Evolutionary conservation across 352 stramenopile species (phyloP), one percentile per base, ranked within the genome.

Genomic region (Globisporangium sylvaticum): DNA sequence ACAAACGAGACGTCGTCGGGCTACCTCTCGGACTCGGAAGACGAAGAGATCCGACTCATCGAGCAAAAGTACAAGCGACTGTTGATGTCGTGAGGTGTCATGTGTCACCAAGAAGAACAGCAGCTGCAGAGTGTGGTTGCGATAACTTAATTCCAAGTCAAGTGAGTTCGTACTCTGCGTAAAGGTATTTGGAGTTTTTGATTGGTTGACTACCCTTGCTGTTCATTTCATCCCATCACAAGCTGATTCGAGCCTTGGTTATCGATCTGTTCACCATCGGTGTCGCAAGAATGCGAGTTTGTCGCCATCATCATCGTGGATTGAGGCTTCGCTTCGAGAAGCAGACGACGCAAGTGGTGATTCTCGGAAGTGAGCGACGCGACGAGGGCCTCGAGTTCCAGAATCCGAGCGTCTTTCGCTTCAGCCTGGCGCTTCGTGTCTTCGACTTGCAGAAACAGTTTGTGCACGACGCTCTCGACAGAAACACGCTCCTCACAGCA

Each of bases 41-140:
- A 85, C 48, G 85, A 92, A 50, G 85, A 94, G 62, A 77, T 92
- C 31, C 74, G 80, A 8, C 77, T 81, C 64, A 94, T 94, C 44
- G 83, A 92, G 67, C 75, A 86, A 32, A 94, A 94, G 58, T 94
- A 94, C 67, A 80, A 78, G 59, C 70, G 67, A 27, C 65, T 87
- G 31, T 73, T 88, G 63, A 65, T 67, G 48, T 65, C 67, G 15
- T 83, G 64, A 79, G n/a, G 34, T 59, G 25, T 8, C 31, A 29
- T 14, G 42, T 50, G 42, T 50, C 42, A 0, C 5, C 29, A 10
- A 29, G 8, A 42, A 60, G 54, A 32, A 60, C 31, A 44, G 7
- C 8, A 9, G 6, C 8, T 37, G n/a, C 31, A 3, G 12, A 32
- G 58, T 39, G 34, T 10, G 20, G 18, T 14, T 34, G 32, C 25